Evolutionary conservation across 2,329 filamentous ascomycete species (phyloP).

Genomic region (Colletotrichum cereale): DNA sequence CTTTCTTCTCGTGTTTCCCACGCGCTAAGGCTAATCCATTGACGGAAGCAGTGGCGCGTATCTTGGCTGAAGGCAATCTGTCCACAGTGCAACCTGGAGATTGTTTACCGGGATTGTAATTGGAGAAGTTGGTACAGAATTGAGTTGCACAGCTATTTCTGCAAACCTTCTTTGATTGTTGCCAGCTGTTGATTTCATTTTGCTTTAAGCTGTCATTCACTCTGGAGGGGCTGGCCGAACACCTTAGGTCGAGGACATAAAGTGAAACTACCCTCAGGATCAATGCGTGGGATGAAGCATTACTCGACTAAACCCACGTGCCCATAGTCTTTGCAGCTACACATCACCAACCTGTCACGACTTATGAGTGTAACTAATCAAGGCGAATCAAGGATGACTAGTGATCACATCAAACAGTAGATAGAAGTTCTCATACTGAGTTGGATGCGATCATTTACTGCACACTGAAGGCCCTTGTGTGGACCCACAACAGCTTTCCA

Average conservation of each 20-base stretch:
- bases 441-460: not conserved
- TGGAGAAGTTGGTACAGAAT: not conserved
- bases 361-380: not conserved
- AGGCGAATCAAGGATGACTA: not conserved
- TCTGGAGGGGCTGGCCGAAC: slow-evolving; percentile 1
- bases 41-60: not conserved
- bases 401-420: not conserved
- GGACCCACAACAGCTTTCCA: not conserved
- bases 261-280: slow-evolving; percentile 31
- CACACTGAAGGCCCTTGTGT: no score
- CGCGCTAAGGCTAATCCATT: no score
- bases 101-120: not conserved
- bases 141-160: not conserved
- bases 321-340: not conserved
- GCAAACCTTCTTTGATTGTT: slow-evolving; percentile 22
- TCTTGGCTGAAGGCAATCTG: not conserved
- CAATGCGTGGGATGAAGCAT: slow-evolving; percentile 10
- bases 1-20: not conserved
- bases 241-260: slow-evolving; percentile 3
- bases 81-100: not conserved
- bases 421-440: not conserved
- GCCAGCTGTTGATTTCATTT: not conserved
- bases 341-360: not conserved
- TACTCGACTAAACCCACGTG: not conserved
- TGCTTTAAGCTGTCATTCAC: not conserved